Evolutionary conservation across 192 early-diverging fungal species (phyloP), one percentile per base, ranked within the genome.

Genomic region (Backusella tuberculispora): DNA sequence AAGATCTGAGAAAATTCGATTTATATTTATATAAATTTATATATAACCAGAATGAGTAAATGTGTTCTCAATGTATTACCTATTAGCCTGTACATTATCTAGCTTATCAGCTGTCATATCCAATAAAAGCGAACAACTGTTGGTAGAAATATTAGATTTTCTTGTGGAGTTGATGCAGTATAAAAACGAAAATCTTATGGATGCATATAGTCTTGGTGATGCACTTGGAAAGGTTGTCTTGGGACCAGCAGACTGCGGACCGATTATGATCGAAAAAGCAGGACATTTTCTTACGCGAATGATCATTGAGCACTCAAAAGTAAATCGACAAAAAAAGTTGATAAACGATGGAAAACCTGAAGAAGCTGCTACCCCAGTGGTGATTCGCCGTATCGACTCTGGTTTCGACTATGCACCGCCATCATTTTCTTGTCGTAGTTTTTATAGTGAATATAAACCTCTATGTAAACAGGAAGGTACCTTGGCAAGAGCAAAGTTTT

Each of bases 81-180:
- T 24, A 41, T 34, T 65, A 79, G 78, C 78, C 17, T 79, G 78
- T 63, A 79, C 74, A 63, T 56, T 79, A 29, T 71, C 69, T 38
- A 71, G 65, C 26, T 53, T 79, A 69, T 56, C 63, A 9, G 41
- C 19, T 24, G 50, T 74, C 2, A 60, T 79, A 29, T 60, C 73
- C 38, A 41, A 43, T 12, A 38, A 75, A 15, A 70, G 53, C 34
- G 69, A 70, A 67, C 43, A 42, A 14, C 66, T 79, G 40, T 29
- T 79, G 26, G 50, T 79, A 37, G 78, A 79, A 19, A 66, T 79
- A 68, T 42, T 79, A 41, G 78, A 79, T 72, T 79, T 79, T 42
- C 48, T 79, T 24, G 74, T 79, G n/a, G 64, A 72, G 10, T 29
- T 79, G 6, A 75, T 79, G 78, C 74, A 70, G 37, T 73, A 79